A percentile compares a stretch with the other conserved stretches of the same genome.
Conservation (phyloP, 2,329 filamentous ascomycete species). For the Podosphaera fusca region DNA sequence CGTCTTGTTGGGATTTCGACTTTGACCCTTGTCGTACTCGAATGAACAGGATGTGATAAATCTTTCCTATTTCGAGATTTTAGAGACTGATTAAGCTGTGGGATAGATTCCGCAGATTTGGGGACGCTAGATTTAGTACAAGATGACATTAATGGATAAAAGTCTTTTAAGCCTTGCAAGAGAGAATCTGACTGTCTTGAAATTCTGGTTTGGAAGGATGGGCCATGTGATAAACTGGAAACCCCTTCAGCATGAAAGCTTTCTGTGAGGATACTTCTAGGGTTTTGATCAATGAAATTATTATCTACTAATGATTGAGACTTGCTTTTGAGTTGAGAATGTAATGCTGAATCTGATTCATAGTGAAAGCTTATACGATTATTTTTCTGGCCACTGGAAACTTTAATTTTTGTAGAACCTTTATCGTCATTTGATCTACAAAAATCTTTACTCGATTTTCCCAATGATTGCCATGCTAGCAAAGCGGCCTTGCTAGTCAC, state of each 20-base stretch:
- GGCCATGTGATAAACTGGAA: constrained; percentile 11
- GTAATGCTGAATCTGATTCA: too few species aligned
- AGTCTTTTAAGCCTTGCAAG: constrained; percentile 11
- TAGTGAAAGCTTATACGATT: background rate
- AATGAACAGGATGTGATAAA: constrained; percentile 16
- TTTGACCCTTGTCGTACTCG: constrained; percentile 10
- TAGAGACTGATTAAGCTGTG: constrained; percentile 8
- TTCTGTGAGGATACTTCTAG: constrained; percentile 1
- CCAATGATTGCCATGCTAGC: constrained; percentile 27
- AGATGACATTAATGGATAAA: constrained; percentile 7
- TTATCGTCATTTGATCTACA: constrained; percentile 9
- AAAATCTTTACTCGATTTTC: constrained; percentile 7
- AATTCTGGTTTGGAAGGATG: constrained; percentile 15
- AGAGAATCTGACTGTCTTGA: constrained; percentile 10
- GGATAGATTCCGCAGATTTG: constrained; percentile 14
- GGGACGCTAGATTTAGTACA: constrained; percentile 8
- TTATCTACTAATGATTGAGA: constrained; percentile 5
- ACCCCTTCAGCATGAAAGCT: constrained; percentile 7
- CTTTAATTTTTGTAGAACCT: constrained; percentile 10
- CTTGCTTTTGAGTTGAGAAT: too few species aligned
- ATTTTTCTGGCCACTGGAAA: constrained; percentile 8
- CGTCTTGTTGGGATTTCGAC: constrained; percentile 14
- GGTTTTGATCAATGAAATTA: constrained; percentile 2
- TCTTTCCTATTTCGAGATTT: constrained; percentile 17
- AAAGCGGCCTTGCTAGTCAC: constrained; percentile 40